phyloP scores from a whole-genome alignment of 164 flowering plant species.

The grape (Vitis vinifera) region ASM3070453v1 NC_081818.1:3374001-3374500 shows the following conservation, averaged over 20 bases:
- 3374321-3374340: constrained; percentile 58
- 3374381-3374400: constrained; percentile 83
- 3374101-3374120: constrained; percentile 41
- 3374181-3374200: constrained; percentile 27
- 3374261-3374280: constrained; percentile 26
- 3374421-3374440: constrained; percentile 28
- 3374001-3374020: too few species aligned
- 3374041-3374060: too few species aligned
- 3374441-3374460: constrained; percentile 39
- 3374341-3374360: constrained; percentile 60
- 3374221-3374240: constrained; percentile 36
- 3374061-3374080: not conserved
- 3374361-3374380: constrained; percentile 54
- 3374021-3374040: too few species aligned
- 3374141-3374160: constrained; percentile 56
- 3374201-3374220: constrained; percentile 26
- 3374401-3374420: constrained; percentile 46
- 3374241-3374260: constrained; percentile 39
- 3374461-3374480: not conserved
- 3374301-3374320: constrained; percentile 34
- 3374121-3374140: constrained; percentile 42
- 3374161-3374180: constrained; percentile 46
- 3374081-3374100: constrained; percentile 29
- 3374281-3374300: constrained; percentile 48
- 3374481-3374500: not conserved